Base-by-base conservation (phyloP, 1,139 yeast genomes). In the Geotrichum bryndzae region DNA sequence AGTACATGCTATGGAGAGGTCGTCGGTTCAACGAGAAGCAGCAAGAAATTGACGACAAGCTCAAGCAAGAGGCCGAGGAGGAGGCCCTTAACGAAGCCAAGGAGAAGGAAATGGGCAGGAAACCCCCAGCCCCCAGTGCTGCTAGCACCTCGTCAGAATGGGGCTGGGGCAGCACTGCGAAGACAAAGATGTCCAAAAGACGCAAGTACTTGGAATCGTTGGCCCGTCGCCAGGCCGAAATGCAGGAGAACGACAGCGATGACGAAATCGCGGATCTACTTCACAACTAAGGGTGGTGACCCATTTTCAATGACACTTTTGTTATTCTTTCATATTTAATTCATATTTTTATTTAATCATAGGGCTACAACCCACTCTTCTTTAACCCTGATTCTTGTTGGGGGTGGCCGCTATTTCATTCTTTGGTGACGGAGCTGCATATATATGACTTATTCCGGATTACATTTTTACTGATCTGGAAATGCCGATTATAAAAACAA, bases 131-230 rank as follows among this genome's bases (percentile, higher is more conserved):
- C 27, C 18, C 45, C 23, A 54, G 38, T 3, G 50, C 46, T 6
- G 55, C 33, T 18, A 33, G 23, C 13, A 31, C 23, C 27, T 15
- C 33, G 27, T 29, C 55, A 2, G 59, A 58, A 18, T 62, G 54
- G 53, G 63, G 60, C n/a, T 62, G 65, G 65, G 65, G 65, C 29
- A 53, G 50, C 13, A 56, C 54, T 31, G 63, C 65, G 2, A 62
- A 58, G 55, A 15, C 45, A 11, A 55, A 45, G 18, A 41, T 58
- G 51, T 35, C 53, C 23, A 60, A 60, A 51, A 54, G 63, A 41
- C 48, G 65, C 22, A 62, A 62, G 58, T 53, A 60, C 54, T 18
- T 58, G 22, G 63, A 62, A 38, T 33, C 54, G 31, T 59, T 54
- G 53, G 56, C 57, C 23, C 52, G 60, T 15, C 58, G 63, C 25